Conservation (phyloP, 1,284 basidiomycete species). For the Waitea zeae region DNA sequence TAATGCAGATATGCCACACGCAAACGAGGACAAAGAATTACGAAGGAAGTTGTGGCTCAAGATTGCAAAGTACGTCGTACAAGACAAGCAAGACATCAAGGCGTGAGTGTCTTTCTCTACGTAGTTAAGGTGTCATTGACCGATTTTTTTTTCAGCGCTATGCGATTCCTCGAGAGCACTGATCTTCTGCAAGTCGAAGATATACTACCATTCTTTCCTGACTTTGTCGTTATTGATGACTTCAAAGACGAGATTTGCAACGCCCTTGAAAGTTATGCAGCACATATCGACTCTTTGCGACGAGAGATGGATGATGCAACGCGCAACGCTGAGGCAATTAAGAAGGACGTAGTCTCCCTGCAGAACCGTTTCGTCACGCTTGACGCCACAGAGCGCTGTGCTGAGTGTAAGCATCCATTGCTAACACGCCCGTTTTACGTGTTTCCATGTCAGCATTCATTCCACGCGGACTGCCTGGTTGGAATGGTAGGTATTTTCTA, state of each 20-base stretch:
- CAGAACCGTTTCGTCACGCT: slow-evolving; percentile 89
- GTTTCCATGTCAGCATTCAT: slow-evolving; percentile 93
- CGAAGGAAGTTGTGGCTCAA: slow-evolving; percentile 96
- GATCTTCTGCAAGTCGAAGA: slow-evolving; percentile 96
- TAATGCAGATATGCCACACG: slow-evolving; percentile 86
- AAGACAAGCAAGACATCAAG: slow-evolving; percentile 95
- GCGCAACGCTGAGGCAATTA: slow-evolving; percentile 82
- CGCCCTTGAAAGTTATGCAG: slow-evolving; percentile 87
- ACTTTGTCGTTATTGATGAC: slow-evolving; percentile 98
- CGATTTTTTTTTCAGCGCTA: slow-evolving; percentile 46
- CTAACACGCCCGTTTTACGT: slow-evolving; percentile 91
- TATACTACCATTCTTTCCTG: slow-evolving; percentile 97
- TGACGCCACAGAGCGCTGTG: slow-evolving; percentile 77
- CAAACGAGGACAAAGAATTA: slow-evolving; percentile 75
- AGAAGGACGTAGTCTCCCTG: slow-evolving; percentile 76
- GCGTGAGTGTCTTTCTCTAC: slow-evolving; percentile 38
- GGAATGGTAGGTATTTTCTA: slow-evolving; percentile 44
- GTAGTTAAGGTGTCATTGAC: slow-evolving; percentile 2
- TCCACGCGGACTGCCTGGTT: slow-evolving; percentile 92
- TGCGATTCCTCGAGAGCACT: slow-evolving; percentile 90
- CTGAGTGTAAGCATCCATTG: slow-evolving; percentile 59
- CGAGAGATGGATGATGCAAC: slow-evolving; percentile 95
- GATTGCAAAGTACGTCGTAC: slow-evolving; percentile 93
- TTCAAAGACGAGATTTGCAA: slow-evolving; percentile 98
- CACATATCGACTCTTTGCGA: slow-evolving; percentile 83